Base-by-base conservation (phyloP, 257 asterid genomes). In the Hygrophila difformis region DNA sequence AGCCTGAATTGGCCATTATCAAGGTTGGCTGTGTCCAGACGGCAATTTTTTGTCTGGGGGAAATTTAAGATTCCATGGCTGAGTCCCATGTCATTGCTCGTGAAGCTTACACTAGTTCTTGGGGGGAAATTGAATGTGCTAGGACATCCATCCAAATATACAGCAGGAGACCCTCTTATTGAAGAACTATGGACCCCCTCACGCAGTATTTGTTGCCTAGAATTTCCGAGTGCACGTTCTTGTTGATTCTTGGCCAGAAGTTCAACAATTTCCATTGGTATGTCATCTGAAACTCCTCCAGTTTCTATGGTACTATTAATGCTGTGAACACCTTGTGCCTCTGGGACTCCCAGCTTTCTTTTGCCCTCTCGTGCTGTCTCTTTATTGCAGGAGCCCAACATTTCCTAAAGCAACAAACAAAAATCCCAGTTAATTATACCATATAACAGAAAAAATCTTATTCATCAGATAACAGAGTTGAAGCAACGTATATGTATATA, bases 201-300 rank as follows among this genome's bases (percentile, higher is more conserved):
- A 28, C 56, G 46, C 14, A 22, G 47, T 18, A 55, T 12, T 41
- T 45, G 56, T 21, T 40, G 39, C 43, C 70, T 72, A 14, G 65
- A 57, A 40, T 62, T 62, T 28, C 63, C 84, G 42, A 67, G 73
- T 17, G 68, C 74, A 57, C 85, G 60, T 58, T 89, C 96, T 8
- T 57, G 79, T 53, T 73, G 87, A 36, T 79, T 72, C 68, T 48
- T 61, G 39, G 94, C 96, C 74, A 86, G 55, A 5, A 82, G 63
- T 43, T 82, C 93, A 8, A 82, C 96, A 42, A 91, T 76, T 39
- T 82, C 98, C 93, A 86, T 85, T 0, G 94, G 94, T 22, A 82
- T 74, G 28, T 79, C 94, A 59, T 87, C 93, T 12, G 81, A 61
- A 22, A 68, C 51, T 38, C 64, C 73, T 46, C 41, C 69, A 2